Evolutionary conservation across 345 rosid species (phyloP).

Genomic region (Excoecaria agallocha): DNA sequence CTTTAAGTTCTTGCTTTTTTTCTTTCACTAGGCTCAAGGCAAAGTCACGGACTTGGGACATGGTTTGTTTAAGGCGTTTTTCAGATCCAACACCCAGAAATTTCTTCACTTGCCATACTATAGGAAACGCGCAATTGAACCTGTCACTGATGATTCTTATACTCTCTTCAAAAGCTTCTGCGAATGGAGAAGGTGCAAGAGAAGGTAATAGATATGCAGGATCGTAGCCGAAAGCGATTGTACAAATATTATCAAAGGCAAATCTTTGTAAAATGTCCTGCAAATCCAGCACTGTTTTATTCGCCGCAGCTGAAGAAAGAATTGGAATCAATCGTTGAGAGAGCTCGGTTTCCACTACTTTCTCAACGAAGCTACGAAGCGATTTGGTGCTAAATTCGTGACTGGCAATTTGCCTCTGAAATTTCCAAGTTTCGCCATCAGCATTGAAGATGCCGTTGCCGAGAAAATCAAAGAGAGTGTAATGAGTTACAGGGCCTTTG

Average conservation of each 20-base stretch:
- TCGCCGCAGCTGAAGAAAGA: conserved; percentile 36
- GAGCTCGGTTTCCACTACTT: conserved; percentile 53
- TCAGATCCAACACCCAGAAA: conserved; percentile 48
- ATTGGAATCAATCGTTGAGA: conserved; percentile 53
- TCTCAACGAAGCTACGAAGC: conserved; percentile 56
- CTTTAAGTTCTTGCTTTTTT: conserved; percentile 36
- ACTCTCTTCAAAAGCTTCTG: conserved; percentile 48
- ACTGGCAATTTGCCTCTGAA: conserved; percentile 71
- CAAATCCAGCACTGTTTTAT: conserved; percentile 37
- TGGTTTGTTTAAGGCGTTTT: conserved; percentile 35
- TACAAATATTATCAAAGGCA: conserved; percentile 71
- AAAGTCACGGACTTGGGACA: conserved; percentile 43
- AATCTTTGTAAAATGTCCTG: conserved; percentile 65
- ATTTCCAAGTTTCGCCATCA: conserved; percentile 61
- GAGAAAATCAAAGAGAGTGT: conserved; percentile 49
- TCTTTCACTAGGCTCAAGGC: conserved; percentile 46
- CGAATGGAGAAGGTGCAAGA: conserved; percentile 40
- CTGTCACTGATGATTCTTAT: conserved; percentile 36
- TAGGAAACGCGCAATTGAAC: conserved; percentile 27
- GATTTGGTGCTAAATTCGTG: conserved; percentile 71
- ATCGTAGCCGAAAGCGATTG: conserved; percentile 68
- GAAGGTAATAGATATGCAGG: conserved; percentile 49
- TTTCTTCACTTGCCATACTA: conserved; percentile 46
- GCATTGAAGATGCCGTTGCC: conserved; percentile 74
- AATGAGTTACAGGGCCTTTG: conserved; percentile 38